Conservation (phyloP, 345 rosid genomes). For the Ricinus communis region DNA sequence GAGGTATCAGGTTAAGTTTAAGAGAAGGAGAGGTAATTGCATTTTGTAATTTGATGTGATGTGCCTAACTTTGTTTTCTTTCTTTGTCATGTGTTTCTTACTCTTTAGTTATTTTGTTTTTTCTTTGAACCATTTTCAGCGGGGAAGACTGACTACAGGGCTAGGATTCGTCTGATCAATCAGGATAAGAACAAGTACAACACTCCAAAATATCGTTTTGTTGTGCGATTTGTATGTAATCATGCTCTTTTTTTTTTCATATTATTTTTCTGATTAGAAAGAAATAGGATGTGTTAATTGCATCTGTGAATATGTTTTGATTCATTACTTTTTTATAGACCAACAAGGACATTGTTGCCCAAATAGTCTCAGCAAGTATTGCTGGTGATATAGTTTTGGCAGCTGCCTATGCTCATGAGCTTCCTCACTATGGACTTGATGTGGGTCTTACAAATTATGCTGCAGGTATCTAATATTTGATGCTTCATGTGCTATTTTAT, state of each 20-base stretch:
- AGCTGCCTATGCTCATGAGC: constrained; percentile 65
- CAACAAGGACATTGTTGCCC: constrained; percentile 65
- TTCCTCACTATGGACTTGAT: constrained; percentile 61
- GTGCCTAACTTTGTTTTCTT: neutral
- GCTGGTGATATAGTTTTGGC: constrained; percentile 67
- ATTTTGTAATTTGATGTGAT: neutral
- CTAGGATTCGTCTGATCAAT: constrained; percentile 69
- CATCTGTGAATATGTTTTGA: constrained; percentile 5
- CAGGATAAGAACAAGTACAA: constrained; percentile 82
- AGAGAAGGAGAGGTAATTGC: constrained; percentile 65
- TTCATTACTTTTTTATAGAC: constrained; percentile 43
- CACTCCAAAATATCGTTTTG: constrained; percentile 71
- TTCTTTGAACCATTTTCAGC: constrained; percentile 21
- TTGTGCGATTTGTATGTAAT: constrained; percentile 60
- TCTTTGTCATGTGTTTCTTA: neutral
- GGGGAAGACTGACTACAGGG: constrained; percentile 79
- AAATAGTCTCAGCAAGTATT: constrained; percentile 56
- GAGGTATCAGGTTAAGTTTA: constrained; percentile 69
- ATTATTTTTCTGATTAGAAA: neutral
- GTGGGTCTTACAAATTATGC: constrained; percentile 77
- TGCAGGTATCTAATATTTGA: constrained; percentile 44
- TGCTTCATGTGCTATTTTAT: neutral
- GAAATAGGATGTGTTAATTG: neutral
- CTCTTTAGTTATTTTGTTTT: constrained; percentile 1
- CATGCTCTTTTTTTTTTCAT: neutral